Evolutionary conservation across 1,284 basidiomycete species (phyloP).

Genomic region (Cryptococcus floricola): DNA sequence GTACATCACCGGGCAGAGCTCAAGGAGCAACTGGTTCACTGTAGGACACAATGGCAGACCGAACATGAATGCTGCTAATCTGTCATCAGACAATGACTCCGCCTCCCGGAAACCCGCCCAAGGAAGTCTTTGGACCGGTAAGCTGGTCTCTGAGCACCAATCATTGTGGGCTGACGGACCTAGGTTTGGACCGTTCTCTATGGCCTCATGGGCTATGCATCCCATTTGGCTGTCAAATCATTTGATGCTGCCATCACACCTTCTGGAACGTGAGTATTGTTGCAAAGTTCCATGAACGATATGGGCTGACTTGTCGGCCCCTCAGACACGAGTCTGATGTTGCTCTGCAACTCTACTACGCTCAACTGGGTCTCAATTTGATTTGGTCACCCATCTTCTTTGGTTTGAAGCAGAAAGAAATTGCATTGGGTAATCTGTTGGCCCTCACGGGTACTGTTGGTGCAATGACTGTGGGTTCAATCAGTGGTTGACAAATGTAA

Average conservation of each 20-base stretch:
- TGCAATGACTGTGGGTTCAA: conserved; percentile 59
- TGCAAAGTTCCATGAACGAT: background rate
- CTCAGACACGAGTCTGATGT: conserved; percentile 53
- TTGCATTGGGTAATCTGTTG: conserved; percentile 61
- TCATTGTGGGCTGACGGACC: background rate
- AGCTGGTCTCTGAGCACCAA: background rate
- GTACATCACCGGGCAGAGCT: conserved; percentile 49
- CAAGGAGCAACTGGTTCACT: conserved; percentile 60
- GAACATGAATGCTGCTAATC: background rate
- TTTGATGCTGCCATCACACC: conserved; percentile 55
- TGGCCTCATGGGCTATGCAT: conserved; percentile 67
- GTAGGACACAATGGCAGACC: conserved; percentile 41
- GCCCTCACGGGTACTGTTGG: conserved; percentile 60
- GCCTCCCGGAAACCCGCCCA: conserved; percentile 51
- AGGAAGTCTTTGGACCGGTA: conserved; percentile 57
- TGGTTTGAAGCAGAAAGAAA: conserved; percentile 54
- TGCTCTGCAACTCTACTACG: conserved; percentile 65
- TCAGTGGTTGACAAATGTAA: background rate
- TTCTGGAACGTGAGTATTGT: conserved; percentile 49
- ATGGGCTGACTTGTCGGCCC: background rate
- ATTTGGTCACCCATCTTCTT: conserved; percentile 73
- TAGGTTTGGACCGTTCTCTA: conserved; percentile 35
- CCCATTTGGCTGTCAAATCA: conserved; percentile 61
- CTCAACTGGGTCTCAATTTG: conserved; percentile 64
- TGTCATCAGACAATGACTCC: conserved; percentile 29